phyloP scores from a whole-genome alignment of 2,329 filamentous ascomycete species.

The Ceratocystis eucalypticola region DNA sequence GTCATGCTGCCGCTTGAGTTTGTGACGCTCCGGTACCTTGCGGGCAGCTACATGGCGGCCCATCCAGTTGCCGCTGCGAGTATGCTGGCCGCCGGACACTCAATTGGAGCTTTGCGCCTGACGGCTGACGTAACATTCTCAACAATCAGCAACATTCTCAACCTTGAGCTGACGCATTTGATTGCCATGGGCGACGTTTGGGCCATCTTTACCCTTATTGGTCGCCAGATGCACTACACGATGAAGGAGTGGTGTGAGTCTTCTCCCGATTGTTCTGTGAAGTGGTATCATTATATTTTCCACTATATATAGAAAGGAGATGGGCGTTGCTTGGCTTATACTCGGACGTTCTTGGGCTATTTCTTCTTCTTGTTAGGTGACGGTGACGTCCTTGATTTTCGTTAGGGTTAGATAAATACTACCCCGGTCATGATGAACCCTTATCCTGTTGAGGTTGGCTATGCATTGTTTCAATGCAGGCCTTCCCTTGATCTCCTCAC shows the following conservation, averaged over 20 bases:
- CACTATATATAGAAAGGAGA: background rate
- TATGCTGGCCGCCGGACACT: background rate
- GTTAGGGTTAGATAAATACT: background rate
- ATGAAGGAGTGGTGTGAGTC: conserved; percentile 16
- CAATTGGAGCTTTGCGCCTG: conserved; percentile 21
- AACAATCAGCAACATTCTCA: conserved; percentile 28
- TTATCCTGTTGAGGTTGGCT: too few relatives aligned
- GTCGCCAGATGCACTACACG: conserved; percentile 15
- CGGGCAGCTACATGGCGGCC: conserved; percentile 29
- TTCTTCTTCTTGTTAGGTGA: background rate
- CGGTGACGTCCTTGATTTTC: background rate
- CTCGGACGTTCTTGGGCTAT: background rate
- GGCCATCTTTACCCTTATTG: conserved; percentile 12
- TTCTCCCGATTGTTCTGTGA: background rate
- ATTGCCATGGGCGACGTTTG: conserved; percentile 16
- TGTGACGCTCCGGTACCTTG: conserved; percentile 33
- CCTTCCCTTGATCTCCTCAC: too few relatives aligned
- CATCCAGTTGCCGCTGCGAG: conserved; percentile 26
- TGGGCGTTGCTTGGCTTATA: background rate
- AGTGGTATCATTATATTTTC: background rate
- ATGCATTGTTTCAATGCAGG: too few relatives aligned
- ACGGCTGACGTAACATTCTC: conserved; percentile 3
- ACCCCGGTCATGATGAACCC: too few relatives aligned
- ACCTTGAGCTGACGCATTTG: conserved; percentile 23
- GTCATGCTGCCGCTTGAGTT: conserved; percentile 36